These are phyloP conservation scores for Ajuga reptans DNA, from an alignment of 305 asterid genomes.

Conservation along the genomic window DNA sequence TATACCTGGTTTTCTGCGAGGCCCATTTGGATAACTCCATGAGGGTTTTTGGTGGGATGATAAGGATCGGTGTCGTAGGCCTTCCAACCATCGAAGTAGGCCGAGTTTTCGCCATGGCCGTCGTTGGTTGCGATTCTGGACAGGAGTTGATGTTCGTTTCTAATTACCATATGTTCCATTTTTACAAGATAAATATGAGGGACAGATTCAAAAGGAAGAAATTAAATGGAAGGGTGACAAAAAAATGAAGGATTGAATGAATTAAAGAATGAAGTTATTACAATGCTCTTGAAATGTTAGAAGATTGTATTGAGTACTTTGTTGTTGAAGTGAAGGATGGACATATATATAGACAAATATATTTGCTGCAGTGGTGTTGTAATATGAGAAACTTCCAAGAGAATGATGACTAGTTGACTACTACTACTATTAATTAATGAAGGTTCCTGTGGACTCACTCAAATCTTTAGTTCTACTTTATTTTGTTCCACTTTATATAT, in stretches of 20 bases:
- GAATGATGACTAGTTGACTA: background rate
- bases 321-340: constrained; percentile 21
- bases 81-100: constrained; percentile 79
- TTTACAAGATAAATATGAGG: background rate
- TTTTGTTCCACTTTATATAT: too few species aligned
- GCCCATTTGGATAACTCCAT: constrained; percentile 77
- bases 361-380: background rate
- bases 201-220: background rate
- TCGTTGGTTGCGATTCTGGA: constrained; percentile 57
- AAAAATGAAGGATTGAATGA: background rate
- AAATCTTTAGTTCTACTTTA: too few species aligned
- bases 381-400: constrained; percentile 15
- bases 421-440: background rate
- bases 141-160: constrained; percentile 27
- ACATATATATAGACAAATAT: background rate
- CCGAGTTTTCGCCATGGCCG: constrained; percentile 62
- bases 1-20: constrained; percentile 79
- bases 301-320: constrained; percentile 3
- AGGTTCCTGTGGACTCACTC: constrained; percentile 12
- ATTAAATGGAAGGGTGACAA: background rate
- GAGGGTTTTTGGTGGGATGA: constrained; percentile 38
- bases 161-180: constrained; percentile 26
- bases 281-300: background rate
- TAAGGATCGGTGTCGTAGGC: constrained; percentile 61
- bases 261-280: background rate